A percentile compares a stretch with the other conserved stretches of the same genome.
phyloP scores from a whole-genome alignment of 2,329 filamentous ascomycete genomes.

The Coniosporium tulheliwenetii region DNA sequence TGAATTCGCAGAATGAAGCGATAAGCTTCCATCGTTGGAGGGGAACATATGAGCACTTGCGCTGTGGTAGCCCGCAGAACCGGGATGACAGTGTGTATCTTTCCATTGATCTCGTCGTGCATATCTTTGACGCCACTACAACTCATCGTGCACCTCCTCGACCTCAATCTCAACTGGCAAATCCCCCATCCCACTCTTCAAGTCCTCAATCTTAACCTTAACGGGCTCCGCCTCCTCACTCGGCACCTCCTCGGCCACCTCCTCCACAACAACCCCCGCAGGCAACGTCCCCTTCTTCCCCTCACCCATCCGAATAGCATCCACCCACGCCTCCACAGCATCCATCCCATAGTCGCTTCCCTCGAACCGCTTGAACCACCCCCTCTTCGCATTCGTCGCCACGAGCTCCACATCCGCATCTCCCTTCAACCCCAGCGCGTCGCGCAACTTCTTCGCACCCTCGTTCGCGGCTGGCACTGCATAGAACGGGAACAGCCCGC shows the following conservation, averaged over 20 bases:
- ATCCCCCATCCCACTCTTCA: constrained; percentile 9
- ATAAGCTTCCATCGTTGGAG: no score
- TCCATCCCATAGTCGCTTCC: constrained; percentile 39
- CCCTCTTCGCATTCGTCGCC: constrained; percentile 68
- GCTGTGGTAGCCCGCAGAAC: no score
- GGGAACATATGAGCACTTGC: no score
- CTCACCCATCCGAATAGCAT: constrained; percentile 81
- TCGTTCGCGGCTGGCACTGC: constrained; percentile 49
- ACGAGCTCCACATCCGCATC: constrained; percentile 51
- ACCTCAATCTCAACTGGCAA: constrained; percentile 10
- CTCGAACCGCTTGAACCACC: constrained; percentile 70
- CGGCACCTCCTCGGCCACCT: constrained; percentile 10
- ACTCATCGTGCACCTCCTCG: constrained; percentile 16
- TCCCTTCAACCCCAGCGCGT: constrained; percentile 43
- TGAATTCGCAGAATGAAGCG: no score
- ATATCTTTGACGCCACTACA: constrained; percentile 4
- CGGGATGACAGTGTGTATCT: no score
- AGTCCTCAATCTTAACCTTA: constrained; percentile 5
- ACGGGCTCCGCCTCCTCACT: constrained; percentile 7
- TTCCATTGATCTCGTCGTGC: no score
- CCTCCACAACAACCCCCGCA: constrained; percentile 25
- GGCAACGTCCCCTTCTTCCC: constrained; percentile 58
- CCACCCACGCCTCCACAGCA: constrained; percentile 71
- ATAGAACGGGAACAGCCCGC: constrained; percentile 62
- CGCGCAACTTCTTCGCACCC: constrained; percentile 38